Conservation (phyloP, 2,329 filamentous ascomycete species). For the Colletotrichum incanum region DNA sequence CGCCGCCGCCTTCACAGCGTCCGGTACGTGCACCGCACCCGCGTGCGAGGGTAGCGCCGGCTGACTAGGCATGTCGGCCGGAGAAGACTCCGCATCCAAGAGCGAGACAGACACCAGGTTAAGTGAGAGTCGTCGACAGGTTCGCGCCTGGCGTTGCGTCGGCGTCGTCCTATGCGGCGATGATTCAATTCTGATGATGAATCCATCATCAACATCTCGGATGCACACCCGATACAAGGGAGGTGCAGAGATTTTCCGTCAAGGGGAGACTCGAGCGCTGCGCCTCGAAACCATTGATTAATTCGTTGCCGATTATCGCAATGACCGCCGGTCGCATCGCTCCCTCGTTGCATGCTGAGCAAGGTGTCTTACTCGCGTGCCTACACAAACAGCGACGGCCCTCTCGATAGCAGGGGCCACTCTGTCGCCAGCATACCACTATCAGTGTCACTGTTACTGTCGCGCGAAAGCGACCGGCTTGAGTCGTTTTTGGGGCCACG, state of each 20-base stretch:
- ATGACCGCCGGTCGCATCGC: not conserved
- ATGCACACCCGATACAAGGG: not conserved
- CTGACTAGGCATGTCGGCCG: slow-evolving; percentile 7
- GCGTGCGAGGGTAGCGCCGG: slow-evolving; percentile 5
- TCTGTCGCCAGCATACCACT: not conserved
- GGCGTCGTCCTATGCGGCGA: not conserved
- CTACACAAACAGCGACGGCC: not conserved
- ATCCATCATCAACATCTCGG: not conserved
- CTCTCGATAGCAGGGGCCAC: not conserved
- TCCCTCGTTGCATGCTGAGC: not conserved
- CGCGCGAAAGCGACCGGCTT: not conserved
- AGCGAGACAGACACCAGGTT: not conserved
- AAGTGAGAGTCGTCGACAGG: not conserved
- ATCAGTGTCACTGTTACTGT: not conserved
- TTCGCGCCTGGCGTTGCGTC: not conserved
- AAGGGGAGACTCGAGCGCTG: not conserved
- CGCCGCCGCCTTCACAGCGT: slow-evolving; percentile 3
- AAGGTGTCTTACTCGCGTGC: slow-evolving; percentile 8
- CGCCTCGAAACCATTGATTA: too few relatives aligned
- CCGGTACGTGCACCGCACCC: slow-evolving; percentile 16
- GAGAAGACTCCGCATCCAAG: slow-evolving; percentile 31
- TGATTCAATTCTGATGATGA: slow-evolving; percentile 8
- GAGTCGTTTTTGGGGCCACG: not conserved
- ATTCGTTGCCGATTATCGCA: slow-evolving; percentile 1
- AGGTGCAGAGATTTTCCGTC: not conserved